A percentile compares a stretch with the other conserved stretches of the same genome.
Evolutionary conservation across 164 flowering plant genomes (phyloP).

Genomic region (Macadamia integrifolia): DNA sequence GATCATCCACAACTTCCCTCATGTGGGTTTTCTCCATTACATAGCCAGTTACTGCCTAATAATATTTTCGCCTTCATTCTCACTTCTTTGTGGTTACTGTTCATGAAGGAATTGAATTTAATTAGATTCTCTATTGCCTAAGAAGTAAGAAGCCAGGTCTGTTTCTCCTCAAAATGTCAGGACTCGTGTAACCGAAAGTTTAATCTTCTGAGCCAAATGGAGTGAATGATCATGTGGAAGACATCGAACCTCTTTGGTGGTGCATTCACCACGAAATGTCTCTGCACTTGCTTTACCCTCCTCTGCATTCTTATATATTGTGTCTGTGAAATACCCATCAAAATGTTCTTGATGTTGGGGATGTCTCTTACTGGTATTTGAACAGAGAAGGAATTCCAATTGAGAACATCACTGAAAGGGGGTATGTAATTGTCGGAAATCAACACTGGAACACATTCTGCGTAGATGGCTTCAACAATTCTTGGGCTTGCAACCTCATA

Average conservation of each 20-base stretch:
- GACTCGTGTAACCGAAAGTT: constrained; percentile 9
- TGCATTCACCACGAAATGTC: constrained; percentile 20
- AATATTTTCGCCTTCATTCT: too few species aligned
- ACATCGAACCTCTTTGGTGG: constrained; percentile 22
- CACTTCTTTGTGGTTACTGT: too few species aligned
- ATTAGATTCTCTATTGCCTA: too few species aligned
- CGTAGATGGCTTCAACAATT: constrained; percentile 13
- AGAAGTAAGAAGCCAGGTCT: too few species aligned
- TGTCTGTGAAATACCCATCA: constrained; percentile 14
- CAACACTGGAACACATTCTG: constrained; percentile 15
- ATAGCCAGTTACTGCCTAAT: too few species aligned
- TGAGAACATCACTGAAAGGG: constrained; percentile 21
- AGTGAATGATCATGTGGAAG: constrained; percentile 25
- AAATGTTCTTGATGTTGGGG: constrained; percentile 23
- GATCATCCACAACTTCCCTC: too few species aligned
- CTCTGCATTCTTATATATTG: constrained; percentile 19
- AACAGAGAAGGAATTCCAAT: constrained; percentile 21
- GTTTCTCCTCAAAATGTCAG: too few species aligned
- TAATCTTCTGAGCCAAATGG: constrained; percentile 23
- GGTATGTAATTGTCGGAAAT: constrained; percentile 16
- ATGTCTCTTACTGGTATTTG: constrained; percentile 17
- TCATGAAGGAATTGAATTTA: too few species aligned
- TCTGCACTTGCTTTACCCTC: constrained; percentile 17
- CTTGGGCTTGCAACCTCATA: constrained; percentile 21
- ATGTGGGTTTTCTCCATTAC: too few species aligned